A percentile compares a stretch with the other conserved stretches of the same genome.
These are phyloP conservation scores for Podospora fimiseda DNA, from an alignment of 495 filamentous ascomycete species.

Conservation along the genomic window DNA sequence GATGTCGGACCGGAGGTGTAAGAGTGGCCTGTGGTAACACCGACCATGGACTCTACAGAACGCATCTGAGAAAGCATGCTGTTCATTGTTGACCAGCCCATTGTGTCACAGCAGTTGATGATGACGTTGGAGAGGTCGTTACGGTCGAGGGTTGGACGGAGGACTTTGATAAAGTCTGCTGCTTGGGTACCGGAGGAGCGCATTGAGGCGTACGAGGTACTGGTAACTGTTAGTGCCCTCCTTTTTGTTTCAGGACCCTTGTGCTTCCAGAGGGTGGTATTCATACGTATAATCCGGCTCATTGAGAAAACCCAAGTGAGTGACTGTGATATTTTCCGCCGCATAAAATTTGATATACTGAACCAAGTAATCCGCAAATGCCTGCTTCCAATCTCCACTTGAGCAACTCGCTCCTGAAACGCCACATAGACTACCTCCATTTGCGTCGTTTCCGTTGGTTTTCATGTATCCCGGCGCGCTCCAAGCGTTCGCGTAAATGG, in stretches of 20 bases:
- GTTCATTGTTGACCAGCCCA: conserved; percentile 39
- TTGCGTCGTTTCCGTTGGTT: conserved; percentile 46
- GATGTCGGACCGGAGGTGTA: conserved; percentile 38
- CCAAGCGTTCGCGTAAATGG: conserved; percentile 53
- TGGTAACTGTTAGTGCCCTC: conserved; percentile 9
- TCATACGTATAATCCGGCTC: conserved; percentile 38
- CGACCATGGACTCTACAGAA: conserved; percentile 35
- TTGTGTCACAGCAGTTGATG: conserved; percentile 48
- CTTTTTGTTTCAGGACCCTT: no score
- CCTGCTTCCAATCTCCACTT: conserved; percentile 49
- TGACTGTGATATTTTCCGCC: conserved; percentile 40
- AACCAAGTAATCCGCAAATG: conserved; percentile 51
- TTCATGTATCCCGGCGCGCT: conserved; percentile 53
- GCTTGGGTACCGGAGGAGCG: conserved; percentile 42
- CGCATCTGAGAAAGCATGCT: conserved; percentile 38
- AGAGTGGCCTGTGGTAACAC: conserved; percentile 39
- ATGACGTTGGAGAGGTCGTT: conserved; percentile 29
- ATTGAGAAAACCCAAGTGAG: conserved; percentile 49
- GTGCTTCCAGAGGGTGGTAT: no score
- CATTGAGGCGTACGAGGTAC: conserved; percentile 41
- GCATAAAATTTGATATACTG: conserved; percentile 46
- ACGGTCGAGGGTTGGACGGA: conserved; percentile 38
- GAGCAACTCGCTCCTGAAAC: conserved; percentile 39
- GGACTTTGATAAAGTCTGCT: conserved; percentile 46
- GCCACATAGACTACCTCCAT: conserved; percentile 49